These are phyloP conservation scores for Daldinia concentrica DNA, from an alignment of 495 filamentous ascomycete genomes.

Conservation along the genomic window DNA sequence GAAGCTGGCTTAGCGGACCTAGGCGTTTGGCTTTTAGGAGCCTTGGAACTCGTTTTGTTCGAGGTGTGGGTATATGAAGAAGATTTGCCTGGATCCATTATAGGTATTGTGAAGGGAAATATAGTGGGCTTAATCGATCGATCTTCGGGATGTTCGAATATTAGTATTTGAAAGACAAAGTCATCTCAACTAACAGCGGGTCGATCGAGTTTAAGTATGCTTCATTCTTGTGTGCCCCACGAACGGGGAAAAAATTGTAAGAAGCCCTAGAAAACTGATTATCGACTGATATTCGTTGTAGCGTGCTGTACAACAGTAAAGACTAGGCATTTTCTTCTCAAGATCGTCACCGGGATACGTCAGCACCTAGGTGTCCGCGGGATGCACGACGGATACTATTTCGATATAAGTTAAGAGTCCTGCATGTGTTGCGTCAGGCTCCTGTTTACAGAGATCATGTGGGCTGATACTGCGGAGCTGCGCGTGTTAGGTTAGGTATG, in stretches of 20 bases:
- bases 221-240: slow-evolving; percentile 1
- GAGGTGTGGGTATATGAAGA: slow-evolving; percentile 8
- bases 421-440: slow-evolving; percentile 28
- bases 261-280: background rate
- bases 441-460: slow-evolving; percentile 22
- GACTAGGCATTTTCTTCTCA: slow-evolving; percentile 4
- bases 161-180: background rate
- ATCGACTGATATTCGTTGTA: background rate
- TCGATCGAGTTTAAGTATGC: background rate
- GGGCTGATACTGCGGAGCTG: slow-evolving; percentile 13
- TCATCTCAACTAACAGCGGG: background rate
- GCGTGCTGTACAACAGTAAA: background rate
- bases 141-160: background rate
- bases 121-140: background rate
- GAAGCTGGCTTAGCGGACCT: background rate
- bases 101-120: background rate
- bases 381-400: slow-evolving; percentile 5
- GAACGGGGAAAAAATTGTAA: background rate
- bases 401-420: slow-evolving; percentile 17
- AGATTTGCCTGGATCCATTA: slow-evolving; percentile 36
- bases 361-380: slow-evolving; percentile 24
- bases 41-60: background rate
- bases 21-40: slow-evolving; percentile 5
- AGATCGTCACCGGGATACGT: slow-evolving; percentile 35
- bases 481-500: background rate